A percentile compares a stretch with the other conserved stretches of the same genome.
Evolutionary conservation across 1,284 basidiomycete genomes (phyloP).

Genomic region (Megacollybia platyphylla): DNA sequence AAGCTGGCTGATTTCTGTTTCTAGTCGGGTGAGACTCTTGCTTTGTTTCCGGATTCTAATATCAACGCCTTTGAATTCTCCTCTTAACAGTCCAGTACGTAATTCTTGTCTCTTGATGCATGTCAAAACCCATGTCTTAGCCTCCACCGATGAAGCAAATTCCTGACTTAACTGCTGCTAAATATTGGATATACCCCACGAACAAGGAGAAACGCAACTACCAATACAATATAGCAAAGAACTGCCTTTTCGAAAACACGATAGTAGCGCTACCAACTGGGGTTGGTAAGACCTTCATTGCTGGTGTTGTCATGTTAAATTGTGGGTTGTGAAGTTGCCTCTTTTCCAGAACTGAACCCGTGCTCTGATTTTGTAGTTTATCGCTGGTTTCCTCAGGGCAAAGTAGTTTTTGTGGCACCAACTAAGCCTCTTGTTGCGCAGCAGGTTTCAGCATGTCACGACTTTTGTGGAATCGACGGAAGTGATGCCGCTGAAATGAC

Average conservation of each 20-base stretch:
- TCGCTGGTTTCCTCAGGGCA: slow-evolving; percentile 88
- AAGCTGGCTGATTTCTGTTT: not conserved
- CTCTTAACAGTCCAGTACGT: slow-evolving; percentile 20
- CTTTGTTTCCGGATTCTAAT: not conserved
- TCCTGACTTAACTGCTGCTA: slow-evolving; percentile 67
- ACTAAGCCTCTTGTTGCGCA: slow-evolving; percentile 94
- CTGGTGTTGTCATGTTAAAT: slow-evolving; percentile 92
- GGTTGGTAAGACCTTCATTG: slow-evolving; percentile 96
- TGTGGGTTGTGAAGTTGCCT: slow-evolving; percentile 35
- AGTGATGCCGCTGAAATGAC: slow-evolving; percentile 81
- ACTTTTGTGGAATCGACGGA: slow-evolving; percentile 89
- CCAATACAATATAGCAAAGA: slow-evolving; percentile 88
- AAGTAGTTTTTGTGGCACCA: slow-evolving; percentile 92
- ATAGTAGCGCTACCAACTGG: slow-evolving; percentile 94
- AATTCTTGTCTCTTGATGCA: slow-evolving; percentile 1
- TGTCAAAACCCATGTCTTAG: slow-evolving; percentile 19
- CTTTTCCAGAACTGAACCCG: not conserved
- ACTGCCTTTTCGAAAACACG: slow-evolving; percentile 86
- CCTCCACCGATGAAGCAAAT: slow-evolving; percentile 67
- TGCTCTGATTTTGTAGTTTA: slow-evolving; percentile 43
- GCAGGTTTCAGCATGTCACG: slow-evolving; percentile 89
- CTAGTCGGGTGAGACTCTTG: too few species aligned
- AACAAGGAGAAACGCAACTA: slow-evolving; percentile 87
- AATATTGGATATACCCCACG: slow-evolving; percentile 87
- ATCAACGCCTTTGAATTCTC: not conserved